Evolutionary conservation across 1,284 basidiomycete species (phyloP), one percentile per base, ranked within the genome.

Genomic region (Irpex sp.): DNA sequence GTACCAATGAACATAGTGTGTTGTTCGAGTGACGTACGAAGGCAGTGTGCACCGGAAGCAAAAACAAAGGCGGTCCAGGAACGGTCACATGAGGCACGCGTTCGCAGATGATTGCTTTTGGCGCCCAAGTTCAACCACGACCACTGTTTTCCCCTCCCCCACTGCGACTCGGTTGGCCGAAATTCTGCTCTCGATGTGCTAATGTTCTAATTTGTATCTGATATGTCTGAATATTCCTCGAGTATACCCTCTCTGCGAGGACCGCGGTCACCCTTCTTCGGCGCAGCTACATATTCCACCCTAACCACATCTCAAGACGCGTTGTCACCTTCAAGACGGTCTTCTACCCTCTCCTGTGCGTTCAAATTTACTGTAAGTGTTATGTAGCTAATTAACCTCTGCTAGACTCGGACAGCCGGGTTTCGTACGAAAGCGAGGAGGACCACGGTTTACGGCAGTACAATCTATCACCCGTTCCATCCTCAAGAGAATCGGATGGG

Each of bases 211-310:
- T 48, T 19, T 15, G 56, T 17, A 57, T 47, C 11, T 49, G 17
- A n/a, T 47, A 65, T 62, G 61, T 65, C 64, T 40, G 64, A 66
- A 19, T 62, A 62, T 51, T 66, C 65, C 8, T 44, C 47, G 31
- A 61, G 60, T 5, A 40, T 56, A 19, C 60, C 61, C 51, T 72
- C 72, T 56, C 75, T 77, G 54, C 65, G 73, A 68, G 79, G 77
- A 55, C 72, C 76, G 21, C 73, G 80, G 68, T 83, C 81, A 40
- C 81, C 82, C 15, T 71, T 81, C 2, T 82, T 77, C 65, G 81
- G 81, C 65, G 82, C 82, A 31, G 80, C 82, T 36, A 84, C 82
- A 1, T 84, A 81, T 67, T 79, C 81, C 26, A 78, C 77, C 0
- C 72, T 84, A 61, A 78, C 80, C 34, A 73, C 74, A 38, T 75